Evolutionary conservation across 2,329 filamentous ascomycete genomes (phyloP).

Genomic region (Colletotrichum ledebouriae): DNA sequence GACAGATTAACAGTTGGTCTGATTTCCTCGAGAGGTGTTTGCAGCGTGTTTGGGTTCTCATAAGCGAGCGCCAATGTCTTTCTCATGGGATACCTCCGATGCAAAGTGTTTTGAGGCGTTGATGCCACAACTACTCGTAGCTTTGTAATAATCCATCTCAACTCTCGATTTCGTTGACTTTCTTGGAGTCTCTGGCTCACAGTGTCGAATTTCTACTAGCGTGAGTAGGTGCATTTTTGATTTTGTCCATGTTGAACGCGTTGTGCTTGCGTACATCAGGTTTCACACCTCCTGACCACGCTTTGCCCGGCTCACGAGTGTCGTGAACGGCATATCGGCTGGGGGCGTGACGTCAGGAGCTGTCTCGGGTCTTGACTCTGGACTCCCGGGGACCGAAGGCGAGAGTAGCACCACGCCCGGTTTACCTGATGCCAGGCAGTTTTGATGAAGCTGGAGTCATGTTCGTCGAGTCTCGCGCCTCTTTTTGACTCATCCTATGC

Average conservation of each 20-base stretch:
- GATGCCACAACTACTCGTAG: background rate
- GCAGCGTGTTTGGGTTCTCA: slow-evolving; percentile 7
- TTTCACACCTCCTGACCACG: too few species aligned
- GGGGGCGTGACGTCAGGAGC: too few species aligned
- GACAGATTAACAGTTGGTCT: background rate
- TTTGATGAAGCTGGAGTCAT: background rate
- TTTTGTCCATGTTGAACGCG: too few species aligned
- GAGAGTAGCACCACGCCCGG: too few species aligned
- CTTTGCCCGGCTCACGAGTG: too few species aligned
- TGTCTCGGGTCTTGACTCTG: too few species aligned
- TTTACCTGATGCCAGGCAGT: background rate
- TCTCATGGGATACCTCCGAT: slow-evolving; percentile 35
- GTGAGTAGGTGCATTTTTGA: background rate
- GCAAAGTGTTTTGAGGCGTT: slow-evolving; percentile 26
- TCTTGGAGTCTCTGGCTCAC: background rate
- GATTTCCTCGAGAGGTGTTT: background rate
- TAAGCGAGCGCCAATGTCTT: slow-evolving; percentile 11
- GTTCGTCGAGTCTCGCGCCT: background rate
- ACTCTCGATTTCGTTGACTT: too few species aligned
- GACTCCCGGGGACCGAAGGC: too few species aligned
- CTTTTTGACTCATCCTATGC: background rate
- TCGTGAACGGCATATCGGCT: too few species aligned
- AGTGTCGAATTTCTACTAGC: background rate
- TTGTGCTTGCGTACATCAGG: too few species aligned
- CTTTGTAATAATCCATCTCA: slow-evolving; percentile 13